Conservation (phyloP, 306 rosid species). For the Neltuma alba region DNA sequence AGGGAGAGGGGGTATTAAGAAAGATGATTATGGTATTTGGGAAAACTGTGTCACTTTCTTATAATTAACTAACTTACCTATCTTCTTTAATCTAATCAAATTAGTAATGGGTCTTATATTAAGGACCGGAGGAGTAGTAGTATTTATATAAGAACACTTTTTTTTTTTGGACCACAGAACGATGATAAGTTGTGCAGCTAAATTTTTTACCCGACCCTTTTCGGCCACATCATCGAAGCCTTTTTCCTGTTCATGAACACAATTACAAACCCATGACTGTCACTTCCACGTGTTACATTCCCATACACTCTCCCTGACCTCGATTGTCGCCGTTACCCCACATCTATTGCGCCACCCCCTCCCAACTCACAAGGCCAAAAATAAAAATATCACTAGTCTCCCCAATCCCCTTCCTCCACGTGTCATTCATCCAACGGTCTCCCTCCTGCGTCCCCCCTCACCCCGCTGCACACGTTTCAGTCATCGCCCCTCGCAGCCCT, state of each 20-base stretch:
- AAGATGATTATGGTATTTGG: too few species aligned
- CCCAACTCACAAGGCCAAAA: background rate
- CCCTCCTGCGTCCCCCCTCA: background rate
- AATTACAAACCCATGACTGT: too few species aligned
- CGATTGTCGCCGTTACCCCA: background rate
- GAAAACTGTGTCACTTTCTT: too few species aligned
- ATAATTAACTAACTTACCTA: too few species aligned
- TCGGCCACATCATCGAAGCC: background rate
- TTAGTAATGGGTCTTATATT: too few species aligned
- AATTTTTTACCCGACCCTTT: background rate
- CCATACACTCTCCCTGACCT: conserved; percentile 16
- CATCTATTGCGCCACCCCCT: conserved; percentile 27
- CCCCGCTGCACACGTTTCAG: background rate
- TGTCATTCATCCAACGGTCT: conserved; percentile 36
- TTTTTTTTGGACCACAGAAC: too few species aligned
- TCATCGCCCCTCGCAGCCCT: background rate
- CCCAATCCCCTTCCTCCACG: background rate
- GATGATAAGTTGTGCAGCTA: too few species aligned
- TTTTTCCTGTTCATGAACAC: background rate
- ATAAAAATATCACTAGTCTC: background rate
- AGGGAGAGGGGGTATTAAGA: too few species aligned
- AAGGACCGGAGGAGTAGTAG: too few species aligned
- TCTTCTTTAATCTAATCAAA: too few species aligned
- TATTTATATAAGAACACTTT: too few species aligned
- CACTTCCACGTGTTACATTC: conserved; percentile 31